Evolutionary conservation across 2,329 filamentous ascomycete species (phyloP), one percentile per base, ranked within the genome.

Genomic region (Calonectria pteridis): DNA sequence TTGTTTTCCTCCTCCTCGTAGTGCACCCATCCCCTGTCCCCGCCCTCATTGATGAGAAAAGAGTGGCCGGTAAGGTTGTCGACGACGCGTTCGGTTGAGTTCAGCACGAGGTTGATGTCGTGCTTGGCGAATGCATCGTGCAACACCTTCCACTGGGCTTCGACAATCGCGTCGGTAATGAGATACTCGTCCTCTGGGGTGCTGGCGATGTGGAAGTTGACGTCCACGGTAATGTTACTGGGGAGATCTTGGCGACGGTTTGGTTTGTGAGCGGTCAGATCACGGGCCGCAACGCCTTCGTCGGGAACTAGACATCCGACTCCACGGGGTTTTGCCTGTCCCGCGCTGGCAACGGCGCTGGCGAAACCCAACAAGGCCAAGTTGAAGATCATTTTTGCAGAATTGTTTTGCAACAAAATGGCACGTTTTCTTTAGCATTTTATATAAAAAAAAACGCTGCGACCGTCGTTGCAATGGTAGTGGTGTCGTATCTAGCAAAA

Each of bases 131-230:
- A 81, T 2, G 70, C 40, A 7, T 77, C 73, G 23, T 73, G 68
- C 18, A 81, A 26, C 14, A 62, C 55, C 10, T 62, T 62, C 55
- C 55, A 62, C 6, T 62, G 55, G 6, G 33, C 55, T 1, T 75
- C 74, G 7, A 75, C 64, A 18, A 75, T 74, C 4, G 43, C 9
- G 14, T 75, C 65, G 1, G 67, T 75, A 3, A 75, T 72, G 50
- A 75, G 71, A 18, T 75, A 33, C 29, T 75, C 73, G 23, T 81
- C 51, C n/a, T 67, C 79, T 23, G 74, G 66, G 26, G 79, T 81
- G 72, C 78, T 81, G 66, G 76, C 73, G 49, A 81, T 74, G 68
- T 81, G 79, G 43, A 81, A 78, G 59, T 81, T 71, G 7, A 81
- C 79, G 55, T 80, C 77, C 5, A 81, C 77, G 13, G 70, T 76